These are phyloP conservation scores for Aspergillus pseudoviridinutans DNA, from an alignment of 2,329 filamentous ascomycete species.

Conservation along the genomic window DNA sequence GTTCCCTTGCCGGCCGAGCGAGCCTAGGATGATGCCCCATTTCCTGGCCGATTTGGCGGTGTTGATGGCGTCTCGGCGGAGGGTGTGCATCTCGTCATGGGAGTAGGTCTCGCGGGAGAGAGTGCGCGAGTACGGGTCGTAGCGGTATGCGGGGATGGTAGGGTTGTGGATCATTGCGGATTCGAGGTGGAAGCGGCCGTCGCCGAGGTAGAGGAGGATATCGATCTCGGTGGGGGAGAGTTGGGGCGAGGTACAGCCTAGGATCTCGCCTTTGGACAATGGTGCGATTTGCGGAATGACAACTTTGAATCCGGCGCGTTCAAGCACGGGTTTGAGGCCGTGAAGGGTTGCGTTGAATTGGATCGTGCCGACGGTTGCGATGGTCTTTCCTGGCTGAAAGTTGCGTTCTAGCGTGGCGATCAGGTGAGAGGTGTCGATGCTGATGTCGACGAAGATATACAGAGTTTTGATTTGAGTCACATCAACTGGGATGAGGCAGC, in stretches of 20 bases:
- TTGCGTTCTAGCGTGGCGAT: conserved; percentile 84
- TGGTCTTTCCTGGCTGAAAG: conserved; percentile 76
- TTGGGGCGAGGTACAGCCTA: conserved; percentile 91
- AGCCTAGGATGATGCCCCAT: conserved; percentile 93
- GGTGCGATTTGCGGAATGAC: conserved; percentile 90
- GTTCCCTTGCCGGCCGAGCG: conserved; percentile 90
- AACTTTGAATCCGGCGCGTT: conserved; percentile 78
- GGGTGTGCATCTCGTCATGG: conserved; percentile 81
- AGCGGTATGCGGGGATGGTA: conserved; percentile 81
- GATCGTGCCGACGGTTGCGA: conserved; percentile 93
- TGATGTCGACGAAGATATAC: conserved; percentile 97
- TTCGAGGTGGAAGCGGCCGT: conserved; percentile 93
- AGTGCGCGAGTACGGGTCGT: conserved; percentile 91
- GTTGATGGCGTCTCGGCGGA: conserved; percentile 72
- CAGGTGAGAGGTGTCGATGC: conserved; percentile 86
- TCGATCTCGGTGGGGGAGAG: conserved; percentile 62
- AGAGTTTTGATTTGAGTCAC: conserved; percentile 96
- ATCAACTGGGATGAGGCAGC: conserved; percentile 91
- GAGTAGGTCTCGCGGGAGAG: conserved; percentile 89
- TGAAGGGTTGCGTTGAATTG: conserved; percentile 98
- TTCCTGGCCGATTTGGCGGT: conserved; percentile 73
- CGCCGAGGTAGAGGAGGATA: conserved; percentile 81
- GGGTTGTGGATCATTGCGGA: conserved; percentile 99
- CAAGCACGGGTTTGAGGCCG: conserved; percentile 71
- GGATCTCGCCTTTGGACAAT: conserved; percentile 88